These are phyloP conservation scores for Leishmania arabica DNA, from an alignment of 208 protist genomes.

Conservation along the genomic window DNA sequence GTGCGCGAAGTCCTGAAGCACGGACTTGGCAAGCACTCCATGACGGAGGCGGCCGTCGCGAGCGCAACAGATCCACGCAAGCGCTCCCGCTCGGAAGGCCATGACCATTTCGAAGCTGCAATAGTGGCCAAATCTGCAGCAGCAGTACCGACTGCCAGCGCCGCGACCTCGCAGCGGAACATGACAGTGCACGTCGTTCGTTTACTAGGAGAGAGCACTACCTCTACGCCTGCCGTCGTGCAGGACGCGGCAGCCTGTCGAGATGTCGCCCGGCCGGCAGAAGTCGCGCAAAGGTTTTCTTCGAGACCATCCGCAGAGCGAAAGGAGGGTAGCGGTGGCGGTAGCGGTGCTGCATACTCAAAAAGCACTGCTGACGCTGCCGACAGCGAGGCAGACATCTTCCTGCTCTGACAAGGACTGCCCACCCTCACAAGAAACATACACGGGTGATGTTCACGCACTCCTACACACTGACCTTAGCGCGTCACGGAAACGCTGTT, in stretches of 20 bases:
- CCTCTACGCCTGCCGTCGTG: conserved; percentile 6
- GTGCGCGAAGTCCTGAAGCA: conserved; percentile 1
- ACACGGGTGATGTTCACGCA: background rate
- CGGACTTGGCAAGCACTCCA: background rate
- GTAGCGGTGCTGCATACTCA: background rate
- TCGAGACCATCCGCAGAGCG: background rate
- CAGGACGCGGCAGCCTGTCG: background rate
- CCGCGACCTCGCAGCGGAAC: background rate
- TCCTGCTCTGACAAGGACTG: conserved; percentile 12
- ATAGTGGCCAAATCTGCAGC: background rate
- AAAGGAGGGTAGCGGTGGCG: background rate
- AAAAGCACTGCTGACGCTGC: conserved; percentile 12
- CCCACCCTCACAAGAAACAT: background rate
- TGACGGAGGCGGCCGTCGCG: background rate
- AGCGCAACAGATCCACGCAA: background rate
- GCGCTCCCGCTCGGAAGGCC: background rate
- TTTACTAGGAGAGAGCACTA: conserved; percentile 17
- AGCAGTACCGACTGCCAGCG: background rate
- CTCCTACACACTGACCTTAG: background rate
- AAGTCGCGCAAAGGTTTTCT: background rate
- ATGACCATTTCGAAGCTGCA: background rate
- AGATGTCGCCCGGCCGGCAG: no score
- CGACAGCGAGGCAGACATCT: conserved; percentile 35
- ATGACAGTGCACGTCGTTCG: conserved; percentile 5
- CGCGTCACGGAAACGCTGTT: background rate